Conservation (phyloP, 768 basidiomycete genomes). For the Amanita thiersii region DNA sequence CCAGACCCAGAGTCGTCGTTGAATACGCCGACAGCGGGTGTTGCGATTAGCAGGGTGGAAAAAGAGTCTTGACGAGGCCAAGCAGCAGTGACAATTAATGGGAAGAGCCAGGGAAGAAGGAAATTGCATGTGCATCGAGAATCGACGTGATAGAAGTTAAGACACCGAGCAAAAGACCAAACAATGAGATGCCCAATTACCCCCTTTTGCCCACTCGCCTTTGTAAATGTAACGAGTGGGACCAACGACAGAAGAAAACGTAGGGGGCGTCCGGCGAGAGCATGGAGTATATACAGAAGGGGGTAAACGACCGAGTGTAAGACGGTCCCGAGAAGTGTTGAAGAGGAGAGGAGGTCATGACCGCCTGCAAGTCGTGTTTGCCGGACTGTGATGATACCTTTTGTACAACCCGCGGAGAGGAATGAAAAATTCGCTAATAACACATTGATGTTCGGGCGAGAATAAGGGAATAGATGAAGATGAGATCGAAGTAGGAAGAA, state of each 20-base stretch:
- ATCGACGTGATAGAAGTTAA: constrained; percentile 8
- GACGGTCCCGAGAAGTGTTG: constrained; percentile 6
- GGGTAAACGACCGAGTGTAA: constrained; percentile 4
- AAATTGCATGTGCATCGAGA: constrained; percentile 3
- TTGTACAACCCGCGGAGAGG: constrained; percentile 6
- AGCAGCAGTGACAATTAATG: neutral
- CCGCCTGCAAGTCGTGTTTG: constrained; percentile 7
- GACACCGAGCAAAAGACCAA: constrained; percentile 9
- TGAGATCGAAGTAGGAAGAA: constrained; percentile 5
- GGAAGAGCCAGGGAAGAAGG: constrained; percentile 2
- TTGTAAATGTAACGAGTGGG: constrained; percentile 9
- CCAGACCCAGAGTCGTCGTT: neutral
- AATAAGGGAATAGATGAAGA: constrained; percentile 8
- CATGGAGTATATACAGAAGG: constrained; percentile 7
- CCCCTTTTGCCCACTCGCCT: constrained; percentile 8
- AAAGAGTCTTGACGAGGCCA: too few relatives aligned
- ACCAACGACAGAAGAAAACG: neutral
- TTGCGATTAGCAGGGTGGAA: too few relatives aligned
- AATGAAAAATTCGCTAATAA: constrained; percentile 6
- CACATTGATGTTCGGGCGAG: constrained; percentile 7
- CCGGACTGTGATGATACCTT: constrained; percentile 7
- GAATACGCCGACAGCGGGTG: too few relatives aligned
- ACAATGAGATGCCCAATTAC: constrained; percentile 7
- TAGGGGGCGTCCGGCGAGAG: constrained; percentile 8
- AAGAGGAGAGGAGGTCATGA: constrained; percentile 2